Base-by-base conservation (phyloP, 306 rosid genomes). In the Fragaria ananassa region DNA sequence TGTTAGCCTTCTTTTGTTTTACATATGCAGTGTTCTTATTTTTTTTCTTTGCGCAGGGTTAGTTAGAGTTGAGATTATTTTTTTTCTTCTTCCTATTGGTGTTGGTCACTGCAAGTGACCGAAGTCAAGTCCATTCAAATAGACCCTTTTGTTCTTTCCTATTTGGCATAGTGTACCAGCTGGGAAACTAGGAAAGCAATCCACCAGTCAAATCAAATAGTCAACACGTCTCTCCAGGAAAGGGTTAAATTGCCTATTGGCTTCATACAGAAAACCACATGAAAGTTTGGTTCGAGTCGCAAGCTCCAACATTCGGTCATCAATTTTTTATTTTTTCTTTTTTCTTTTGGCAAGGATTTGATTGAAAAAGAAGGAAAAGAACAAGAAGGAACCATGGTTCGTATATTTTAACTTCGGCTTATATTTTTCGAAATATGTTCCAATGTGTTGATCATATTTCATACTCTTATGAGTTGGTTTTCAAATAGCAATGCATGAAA, bases 141-240 rank as follows among this genome's bases (percentile, higher is more conserved):
- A 10, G 9, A 42, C 46, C 17, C 2, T 47, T 23, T 3, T 27
- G 7, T 60, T 27, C 15, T 29, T 60, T 18, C 58, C 11, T 19
- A 6, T 57, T 3, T 23, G 34, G 34, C 63, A n/a, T 0, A 1
- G 3, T 4, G 39, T 60, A n/a, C 60, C 56, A 13, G 34, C 34
- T 39, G 8, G 7, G n/a, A 49, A 49, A 17, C 56, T 50, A 27
- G 34, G 64, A 57, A 23, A 57, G 15, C 15, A 4, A 57, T 56
- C 12, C 11, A 35, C 17, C 35, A 25, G 37, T 25, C 65, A 29
- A 61, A 41, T 29, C 65, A 60, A 60, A 1, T 10, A 57, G 31
- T 57, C 63, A 56, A 56, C 19, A 29, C 41, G 41, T 61, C n/a
- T 61, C 67, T 60, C 39, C 66, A 60, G 39, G 66, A 60, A 57